Conservation (phyloP, 495 filamentous ascomycete species). For the Venustampulla echinocandica region DNA sequence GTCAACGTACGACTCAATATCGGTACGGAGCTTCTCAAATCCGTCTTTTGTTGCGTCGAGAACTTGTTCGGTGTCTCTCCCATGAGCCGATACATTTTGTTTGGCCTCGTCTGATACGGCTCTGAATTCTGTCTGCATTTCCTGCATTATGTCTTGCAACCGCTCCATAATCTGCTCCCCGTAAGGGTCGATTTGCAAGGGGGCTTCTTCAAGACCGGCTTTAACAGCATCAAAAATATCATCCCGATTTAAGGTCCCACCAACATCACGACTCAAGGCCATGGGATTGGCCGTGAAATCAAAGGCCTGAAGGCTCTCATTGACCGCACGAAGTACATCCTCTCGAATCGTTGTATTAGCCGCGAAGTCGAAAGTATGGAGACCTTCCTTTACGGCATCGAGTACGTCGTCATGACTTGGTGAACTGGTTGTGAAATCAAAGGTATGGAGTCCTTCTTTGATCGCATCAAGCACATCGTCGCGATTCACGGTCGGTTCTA, state of each 20-base stretch:
- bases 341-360: slow-evolving; percentile 49
- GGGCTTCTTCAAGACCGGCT: slow-evolving; percentile 45
- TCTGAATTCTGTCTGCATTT: slow-evolving; percentile 59
- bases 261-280: slow-evolving; percentile 11
- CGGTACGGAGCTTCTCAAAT: slow-evolving; percentile 65
- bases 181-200: slow-evolving; percentile 38
- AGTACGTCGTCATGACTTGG: slow-evolving; percentile 80
- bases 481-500: slow-evolving; percentile 47
- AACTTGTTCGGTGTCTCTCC: slow-evolving; percentile 70
- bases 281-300: slow-evolving; percentile 44
- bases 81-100: slow-evolving; percentile 63
- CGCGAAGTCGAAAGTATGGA: slow-evolving; percentile 55
- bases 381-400: slow-evolving; percentile 69
- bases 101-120: slow-evolving; percentile 55
- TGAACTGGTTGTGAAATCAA: slow-evolving; percentile 78
- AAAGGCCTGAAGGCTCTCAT: slow-evolving; percentile 62
- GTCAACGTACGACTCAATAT: slow-evolving; percentile 75
- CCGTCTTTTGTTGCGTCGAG: slow-evolving; percentile 81
- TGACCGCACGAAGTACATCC: slow-evolving; percentile 69
- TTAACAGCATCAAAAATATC: slow-evolving; percentile 60
- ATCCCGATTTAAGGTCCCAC: slow-evolving; percentile 27
- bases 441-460: slow-evolving; percentile 75
- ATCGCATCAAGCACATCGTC: slow-evolving; percentile 78
- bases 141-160: slow-evolving; percentile 65
- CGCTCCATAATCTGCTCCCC: slow-evolving; percentile 62